A percentile compares a stretch with the other conserved stretches of the same genome.
phyloP scores from a whole-genome alignment of 2,329 filamentous ascomycete genomes.

The Chaetomiaceae sp. region DNA sequence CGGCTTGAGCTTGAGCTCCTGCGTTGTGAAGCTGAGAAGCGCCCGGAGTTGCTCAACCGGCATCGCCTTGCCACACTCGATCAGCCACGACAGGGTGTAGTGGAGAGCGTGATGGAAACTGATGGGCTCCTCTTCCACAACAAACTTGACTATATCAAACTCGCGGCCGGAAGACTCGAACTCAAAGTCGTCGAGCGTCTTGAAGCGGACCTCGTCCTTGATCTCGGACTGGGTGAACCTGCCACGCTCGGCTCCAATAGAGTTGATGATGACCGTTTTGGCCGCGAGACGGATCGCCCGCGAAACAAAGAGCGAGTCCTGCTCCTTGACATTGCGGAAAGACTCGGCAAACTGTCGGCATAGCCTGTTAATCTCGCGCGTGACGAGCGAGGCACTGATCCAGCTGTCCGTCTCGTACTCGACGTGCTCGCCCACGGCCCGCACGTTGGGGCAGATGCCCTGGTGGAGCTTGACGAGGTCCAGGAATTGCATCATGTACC shows the following conservation, averaged over 20 bases:
- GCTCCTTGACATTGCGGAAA: conserved; percentile 65
- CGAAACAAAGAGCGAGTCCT: conserved; percentile 62
- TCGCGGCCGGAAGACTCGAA: conserved; percentile 59
- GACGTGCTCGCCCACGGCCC: conserved; percentile 90
- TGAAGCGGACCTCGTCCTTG: conserved; percentile 81
- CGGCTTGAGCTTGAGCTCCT: conserved; percentile 63
- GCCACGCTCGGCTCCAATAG: conserved; percentile 79
- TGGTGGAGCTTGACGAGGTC: conserved; percentile 95
- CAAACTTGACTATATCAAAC: conserved; percentile 76
- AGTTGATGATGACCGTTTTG: conserved; percentile 82
- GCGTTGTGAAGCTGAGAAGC: conserved; percentile 66
- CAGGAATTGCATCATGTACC: conserved; percentile 90
- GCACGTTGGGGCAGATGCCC: conserved; percentile 90
- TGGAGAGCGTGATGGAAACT: conserved; percentile 97
- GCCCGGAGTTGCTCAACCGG: conserved; percentile 60
- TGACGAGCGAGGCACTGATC: conserved; percentile 94
- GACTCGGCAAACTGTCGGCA: conserved; percentile 85
- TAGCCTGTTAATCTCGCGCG: conserved; percentile 88
- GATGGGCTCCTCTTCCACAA: conserved; percentile 83
- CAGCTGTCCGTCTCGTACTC: conserved; percentile 98
- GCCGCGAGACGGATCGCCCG: conserved; percentile 70
- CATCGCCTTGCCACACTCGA: conserved; percentile 82
- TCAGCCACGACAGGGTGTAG: conserved; percentile 92
- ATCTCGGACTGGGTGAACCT: conserved; percentile 85
- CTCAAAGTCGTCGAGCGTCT: conserved; percentile 70